Evolutionary conservation across 1,284 basidiomycete genomes (phyloP).

Genomic region (Phylloboletellus chloephorus): DNA sequence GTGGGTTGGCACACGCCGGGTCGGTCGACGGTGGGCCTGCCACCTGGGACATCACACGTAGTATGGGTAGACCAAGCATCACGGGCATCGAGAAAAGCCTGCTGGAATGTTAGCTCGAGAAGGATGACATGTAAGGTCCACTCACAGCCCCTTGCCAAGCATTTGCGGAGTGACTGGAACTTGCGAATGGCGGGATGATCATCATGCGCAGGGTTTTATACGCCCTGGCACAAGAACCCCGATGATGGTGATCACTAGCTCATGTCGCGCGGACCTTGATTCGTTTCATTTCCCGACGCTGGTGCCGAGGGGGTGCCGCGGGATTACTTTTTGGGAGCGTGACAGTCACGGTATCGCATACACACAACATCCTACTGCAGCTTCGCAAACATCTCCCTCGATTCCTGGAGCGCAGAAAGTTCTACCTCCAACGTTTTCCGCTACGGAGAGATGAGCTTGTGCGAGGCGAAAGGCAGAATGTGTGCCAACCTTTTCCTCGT

Average conservation of each 20-base stretch:
- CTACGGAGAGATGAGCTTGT: slow-evolving; percentile 32
- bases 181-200: too few species aligned
- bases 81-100: slow-evolving; percentile 1
- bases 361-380: slow-evolving; percentile 17
- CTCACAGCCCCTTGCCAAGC: slow-evolving; percentile 2
- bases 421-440: slow-evolving; percentile 61
- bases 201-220: too few species aligned
- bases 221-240: too few species aligned
- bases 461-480: slow-evolving; percentile 13
- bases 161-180: background rate
- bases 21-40: slow-evolving; percentile 20
- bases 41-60: background rate
- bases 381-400: slow-evolving; percentile 52
- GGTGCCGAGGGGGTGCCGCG: too few species aligned
- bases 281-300: too few species aligned
- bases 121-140: background rate
- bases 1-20: slow-evolving; percentile 34
- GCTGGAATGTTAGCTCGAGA: background rate
- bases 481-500: slow-evolving; percentile 69
- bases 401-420: slow-evolving; percentile 52
- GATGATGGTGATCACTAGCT: too few species aligned
- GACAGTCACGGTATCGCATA: too few species aligned
- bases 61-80: background rate
- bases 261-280: too few species aligned
- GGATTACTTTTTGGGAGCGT: too few species aligned